Conservation (phyloP, 169 alveolate genomes). For the Plasmodium vivax region DNA sequence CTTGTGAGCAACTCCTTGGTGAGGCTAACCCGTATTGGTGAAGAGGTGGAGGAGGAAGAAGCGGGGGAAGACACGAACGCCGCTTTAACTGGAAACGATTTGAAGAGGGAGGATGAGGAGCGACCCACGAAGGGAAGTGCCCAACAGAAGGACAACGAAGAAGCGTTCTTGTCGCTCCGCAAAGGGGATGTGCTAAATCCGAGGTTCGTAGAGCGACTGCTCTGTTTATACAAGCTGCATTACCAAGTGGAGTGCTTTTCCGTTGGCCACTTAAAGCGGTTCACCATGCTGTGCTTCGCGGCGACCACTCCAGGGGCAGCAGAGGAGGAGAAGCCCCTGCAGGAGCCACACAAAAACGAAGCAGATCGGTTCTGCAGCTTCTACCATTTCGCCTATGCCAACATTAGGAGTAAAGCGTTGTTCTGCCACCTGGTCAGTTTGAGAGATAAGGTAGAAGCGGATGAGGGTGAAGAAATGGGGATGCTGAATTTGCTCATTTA, state of each 20-base stretch:
- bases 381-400: constrained; percentile 17
- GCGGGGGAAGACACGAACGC: not conserved
- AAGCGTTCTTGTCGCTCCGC: not conserved
- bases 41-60: not conserved
- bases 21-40: not conserved
- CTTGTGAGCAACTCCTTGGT: not conserved
- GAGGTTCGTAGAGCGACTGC: not conserved
- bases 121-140: not conserved
- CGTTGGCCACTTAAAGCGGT: not conserved
- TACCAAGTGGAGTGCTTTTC: not conserved
- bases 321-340: not conserved
- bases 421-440: not conserved
- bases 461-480: not conserved
- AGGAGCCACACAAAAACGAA: not conserved
- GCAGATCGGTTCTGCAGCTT: not conserved
- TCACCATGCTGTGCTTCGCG: constrained; percentile 17
- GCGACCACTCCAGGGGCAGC: not conserved
- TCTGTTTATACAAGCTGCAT: constrained; percentile 15
- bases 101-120: not conserved
- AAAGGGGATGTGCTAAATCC: not conserved
- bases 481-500: not conserved
- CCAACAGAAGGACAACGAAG: not conserved
- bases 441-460: not conserved
- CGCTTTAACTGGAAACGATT: not conserved
- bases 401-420: not conserved